Base-by-base conservation (phyloP, 345 rosid species). In the Aegle marmelos region DNA sequence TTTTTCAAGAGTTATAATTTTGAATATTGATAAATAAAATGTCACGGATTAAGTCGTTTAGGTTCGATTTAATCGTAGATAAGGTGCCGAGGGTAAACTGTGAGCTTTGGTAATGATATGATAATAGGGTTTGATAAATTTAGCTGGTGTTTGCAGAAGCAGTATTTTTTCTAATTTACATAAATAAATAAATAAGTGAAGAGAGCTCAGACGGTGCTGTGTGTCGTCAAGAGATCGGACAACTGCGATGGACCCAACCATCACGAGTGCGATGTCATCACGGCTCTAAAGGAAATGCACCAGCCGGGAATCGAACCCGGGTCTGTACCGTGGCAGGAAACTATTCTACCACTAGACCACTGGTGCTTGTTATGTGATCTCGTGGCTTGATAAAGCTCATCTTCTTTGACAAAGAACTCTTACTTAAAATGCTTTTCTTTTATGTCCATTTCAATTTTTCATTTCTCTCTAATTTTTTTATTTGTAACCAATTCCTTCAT, bases 321-420 rank as follows among this genome's bases (percentile, higher is more conserved):
- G 87, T 87, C 86, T 83, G 82, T 80, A 83, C 85, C 82, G 86
- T 80, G 85, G 85, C 85, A 85, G 82, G 85, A 85, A 83, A 83
- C 87, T 85, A 85, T 87, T 82, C 87, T 87, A 87, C 90, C 90
- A 79, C 89, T 83, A 85, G 88, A 87, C 87, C 88, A 85, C 87
- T 83, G 88, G 90, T 79, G 87, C 87, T 17, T 5, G 6, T 14
- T 0, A 5, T 25, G 14, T 9, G 9, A 25, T 3, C 2, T 4
- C 0, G 9, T 7, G 2, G 3, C n/a, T 58, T 21, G 1, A 22
- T 14, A 50, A 2, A 48, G 2, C 19, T 7, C 0, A 7, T 37
- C 6, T 37, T 7, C 2, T 6, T 37, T 10, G 4, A 2, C 11
- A 4, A 41, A 3, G 14, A 10, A 11, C 48, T 16, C 48, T 10